Evolutionary conservation across 2,329 filamentous ascomycete species (phyloP).

Genomic region (Fonsecaea pugnacius): DNA sequence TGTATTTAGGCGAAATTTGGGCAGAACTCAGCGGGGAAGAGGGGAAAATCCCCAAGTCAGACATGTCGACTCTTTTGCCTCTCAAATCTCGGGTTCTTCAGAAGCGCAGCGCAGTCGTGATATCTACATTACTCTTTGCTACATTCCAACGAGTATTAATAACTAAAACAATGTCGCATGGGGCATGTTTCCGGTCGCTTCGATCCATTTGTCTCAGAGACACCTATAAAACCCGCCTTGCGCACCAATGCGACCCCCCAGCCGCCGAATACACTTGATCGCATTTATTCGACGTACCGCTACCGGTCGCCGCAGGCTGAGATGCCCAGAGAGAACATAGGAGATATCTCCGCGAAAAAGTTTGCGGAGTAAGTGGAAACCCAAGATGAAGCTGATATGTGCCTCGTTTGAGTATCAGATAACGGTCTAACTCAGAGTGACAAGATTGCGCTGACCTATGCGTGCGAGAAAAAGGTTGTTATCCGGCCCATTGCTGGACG

Average conservation of each 20-base stretch:
- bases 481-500: slow-evolving; percentile 57
- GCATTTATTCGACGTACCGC: slow-evolving; percentile 22
- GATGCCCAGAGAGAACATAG: slow-evolving; percentile 47
- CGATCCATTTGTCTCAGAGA: slow-evolving; percentile 23
- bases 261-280: slow-evolving; percentile 20
- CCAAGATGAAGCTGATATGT: slow-evolving; percentile 1
- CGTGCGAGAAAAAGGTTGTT: slow-evolving; percentile 49
- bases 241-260: slow-evolving; percentile 20
- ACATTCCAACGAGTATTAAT: slow-evolving; percentile 18
- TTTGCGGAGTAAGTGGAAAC: slow-evolving; percentile 57
- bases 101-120: slow-evolving; percentile 15
- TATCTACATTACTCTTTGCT: slow-evolving; percentile 7
- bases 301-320: slow-evolving; percentile 7
- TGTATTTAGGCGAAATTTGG: neutral
- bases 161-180: slow-evolving; percentile 31
- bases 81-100: neutral
- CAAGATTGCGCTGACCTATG: slow-evolving; percentile 27
- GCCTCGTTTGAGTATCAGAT: slow-evolving; percentile 9
- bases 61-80: neutral
- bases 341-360: slow-evolving; percentile 51
- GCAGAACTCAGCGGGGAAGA: neutral
- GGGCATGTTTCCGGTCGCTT: slow-evolving; percentile 18
- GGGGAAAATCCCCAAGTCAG: neutral
- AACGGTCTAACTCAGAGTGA: slow-evolving; percentile 14
- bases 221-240: slow-evolving; percentile 14